phyloP scores from a whole-genome alignment of 345 rosid species.

The Erysimum cheiranthoides region DNA sequence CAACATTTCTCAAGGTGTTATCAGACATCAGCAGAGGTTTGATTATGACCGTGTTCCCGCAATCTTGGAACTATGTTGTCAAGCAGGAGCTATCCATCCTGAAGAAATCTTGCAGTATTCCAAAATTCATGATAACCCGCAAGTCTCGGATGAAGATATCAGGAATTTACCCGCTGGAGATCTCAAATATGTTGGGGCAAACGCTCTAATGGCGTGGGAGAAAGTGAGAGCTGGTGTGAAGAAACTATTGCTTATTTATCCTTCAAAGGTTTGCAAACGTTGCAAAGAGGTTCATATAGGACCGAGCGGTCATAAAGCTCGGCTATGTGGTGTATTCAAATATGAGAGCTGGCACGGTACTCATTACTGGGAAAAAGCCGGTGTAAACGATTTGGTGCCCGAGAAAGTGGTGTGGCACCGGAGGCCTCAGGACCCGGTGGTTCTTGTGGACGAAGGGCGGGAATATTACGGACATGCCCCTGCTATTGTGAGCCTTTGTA shows the following conservation, averaged over 20 bases:
- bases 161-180: slow-evolving; percentile 54
- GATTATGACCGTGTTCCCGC: slow-evolving; percentile 84
- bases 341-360: slow-evolving; percentile 76
- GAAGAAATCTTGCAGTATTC: slow-evolving; percentile 41
- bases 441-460: slow-evolving; percentile 69
- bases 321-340: slow-evolving; percentile 81
- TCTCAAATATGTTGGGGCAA: slow-evolving; percentile 53
- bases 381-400: slow-evolving; percentile 80
- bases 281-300: slow-evolving; percentile 90
- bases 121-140: slow-evolving; percentile 23
- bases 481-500: slow-evolving; percentile 76
- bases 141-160: slow-evolving; percentile 40
- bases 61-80: slow-evolving; percentile 81
- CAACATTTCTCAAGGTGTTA: slow-evolving; percentile 65
- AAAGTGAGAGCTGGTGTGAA: slow-evolving; percentile 61
- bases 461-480: slow-evolving; percentile 88
- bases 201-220: slow-evolving; percentile 79
- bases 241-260: slow-evolving; percentile 67
- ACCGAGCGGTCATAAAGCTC: slow-evolving; percentile 84
- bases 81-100: slow-evolving; percentile 70
- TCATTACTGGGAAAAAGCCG: slow-evolving; percentile 83
- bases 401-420: slow-evolving; percentile 76
- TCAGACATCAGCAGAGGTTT: slow-evolving; percentile 72
- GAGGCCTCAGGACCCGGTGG: slow-evolving; percentile 78
- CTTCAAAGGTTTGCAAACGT: slow-evolving; percentile 72